phyloP scores from a whole-genome alignment of 345 rosid species.

The Kernera saxatilis region DNA sequence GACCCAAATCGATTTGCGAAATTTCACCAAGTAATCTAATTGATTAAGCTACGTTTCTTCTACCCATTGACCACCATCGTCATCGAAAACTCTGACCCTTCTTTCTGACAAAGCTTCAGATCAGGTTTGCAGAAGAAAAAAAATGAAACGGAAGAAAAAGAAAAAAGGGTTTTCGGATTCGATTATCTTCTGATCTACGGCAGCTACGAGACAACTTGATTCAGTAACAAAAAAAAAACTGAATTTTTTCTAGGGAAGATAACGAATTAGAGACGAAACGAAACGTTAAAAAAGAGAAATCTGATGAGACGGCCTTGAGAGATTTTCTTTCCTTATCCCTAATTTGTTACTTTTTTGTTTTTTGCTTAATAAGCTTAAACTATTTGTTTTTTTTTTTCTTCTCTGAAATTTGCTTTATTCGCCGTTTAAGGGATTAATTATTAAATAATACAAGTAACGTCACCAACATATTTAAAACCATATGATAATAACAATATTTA shows the following conservation, averaged over 20 bases:
- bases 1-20: constrained; percentile 6
- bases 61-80: constrained; percentile 9
- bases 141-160: not conserved
- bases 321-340: constrained; percentile 26
- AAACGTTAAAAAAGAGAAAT: constrained; percentile 10
- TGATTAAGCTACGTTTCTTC: constrained; percentile 1
- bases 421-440: not conserved
- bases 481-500: not conserved
- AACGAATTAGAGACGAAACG: constrained; percentile 14
- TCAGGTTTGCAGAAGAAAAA: constrained; percentile 8
- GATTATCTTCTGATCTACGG: constrained; percentile 18
- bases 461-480: not conserved
- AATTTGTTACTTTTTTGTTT: not conserved
- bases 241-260: constrained; percentile 6
- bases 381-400: not conserved
- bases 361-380: not conserved
- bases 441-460: constrained; percentile 2
- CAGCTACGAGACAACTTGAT: not conserved
- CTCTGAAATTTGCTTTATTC: not conserved
- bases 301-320: constrained; percentile 5
- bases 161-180: constrained; percentile 2
- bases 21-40: not conserved
- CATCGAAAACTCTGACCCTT: not conserved
- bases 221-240: not conserved
- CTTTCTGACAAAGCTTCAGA: constrained; percentile 24